These are phyloP conservation scores for Lathyrus oleraceus DNA, from an alignment of 306 rosid species.

Conservation along the genomic window DNA sequence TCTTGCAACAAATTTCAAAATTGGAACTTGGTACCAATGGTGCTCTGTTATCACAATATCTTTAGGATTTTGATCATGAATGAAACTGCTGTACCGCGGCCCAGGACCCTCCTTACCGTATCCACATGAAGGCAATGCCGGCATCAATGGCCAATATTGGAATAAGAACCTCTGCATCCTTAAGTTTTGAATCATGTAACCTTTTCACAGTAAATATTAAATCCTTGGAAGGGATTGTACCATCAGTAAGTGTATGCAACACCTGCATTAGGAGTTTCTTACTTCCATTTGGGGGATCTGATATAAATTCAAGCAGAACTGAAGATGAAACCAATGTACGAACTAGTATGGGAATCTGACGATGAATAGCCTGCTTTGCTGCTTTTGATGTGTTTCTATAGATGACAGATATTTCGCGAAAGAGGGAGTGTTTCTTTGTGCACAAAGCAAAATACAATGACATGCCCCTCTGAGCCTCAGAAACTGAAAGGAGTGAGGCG, in stretches of 20 bases:
- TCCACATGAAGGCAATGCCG: too few relatives aligned
- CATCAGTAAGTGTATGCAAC: slow-evolving; percentile 88
- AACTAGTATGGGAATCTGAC: slow-evolving; percentile 81
- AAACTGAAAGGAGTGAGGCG: slow-evolving; percentile 50
- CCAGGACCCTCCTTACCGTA: too few relatives aligned
- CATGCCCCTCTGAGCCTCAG: slow-evolving; percentile 81
- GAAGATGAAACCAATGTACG: slow-evolving; percentile 88
- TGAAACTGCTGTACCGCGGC: too few relatives aligned
- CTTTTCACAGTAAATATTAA: slow-evolving; percentile 65
- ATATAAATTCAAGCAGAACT: slow-evolving; percentile 81
- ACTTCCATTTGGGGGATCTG: slow-evolving; percentile 90
- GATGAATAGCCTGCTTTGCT: slow-evolving; percentile 80
- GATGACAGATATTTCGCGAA: slow-evolving; percentile 68
- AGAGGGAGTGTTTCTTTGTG: slow-evolving; percentile 90
- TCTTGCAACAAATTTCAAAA: too few relatives aligned
- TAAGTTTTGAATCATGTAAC: slow-evolving; percentile 77
- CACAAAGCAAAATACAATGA: slow-evolving; percentile 92
- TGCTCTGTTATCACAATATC: too few relatives aligned
- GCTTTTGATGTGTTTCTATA: slow-evolving; percentile 68
- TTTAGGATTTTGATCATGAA: too few relatives aligned
- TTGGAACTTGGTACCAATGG: too few relatives aligned
- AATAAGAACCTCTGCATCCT: slow-evolving; percentile 80
- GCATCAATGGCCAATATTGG: too few relatives aligned
- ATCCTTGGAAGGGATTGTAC: slow-evolving; percentile 66
- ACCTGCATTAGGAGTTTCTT: slow-evolving; percentile 87